phyloP scores from a whole-genome alignment of 2,329 filamentous ascomycete genomes.

The Boeremia lycopersici region DNA sequence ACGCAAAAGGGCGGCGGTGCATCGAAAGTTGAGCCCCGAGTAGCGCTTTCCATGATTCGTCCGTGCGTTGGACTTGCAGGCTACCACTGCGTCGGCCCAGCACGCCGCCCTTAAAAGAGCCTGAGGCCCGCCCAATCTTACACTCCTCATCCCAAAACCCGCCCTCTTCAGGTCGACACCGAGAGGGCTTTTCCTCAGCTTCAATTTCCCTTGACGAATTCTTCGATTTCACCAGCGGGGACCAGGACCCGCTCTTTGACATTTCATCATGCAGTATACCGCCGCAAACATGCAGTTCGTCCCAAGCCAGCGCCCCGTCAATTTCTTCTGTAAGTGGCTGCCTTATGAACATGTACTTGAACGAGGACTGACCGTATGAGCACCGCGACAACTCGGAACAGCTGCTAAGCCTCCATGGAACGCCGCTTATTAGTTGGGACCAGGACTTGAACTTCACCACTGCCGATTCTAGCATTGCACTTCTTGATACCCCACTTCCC shows the following conservation, averaged over 20 bases:
- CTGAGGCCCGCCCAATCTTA: constrained; percentile 26
- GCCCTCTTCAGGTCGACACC: constrained; percentile 41
- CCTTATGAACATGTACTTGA: neutral
- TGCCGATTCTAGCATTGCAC: constrained; percentile 26
- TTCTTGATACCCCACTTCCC: constrained; percentile 28
- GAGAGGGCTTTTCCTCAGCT: constrained; percentile 41
- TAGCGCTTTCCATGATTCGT: constrained; percentile 9
- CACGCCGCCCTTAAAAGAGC: constrained; percentile 20
- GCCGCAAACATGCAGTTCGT: constrained; percentile 27
- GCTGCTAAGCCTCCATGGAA: constrained; percentile 33
- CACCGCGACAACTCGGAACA: constrained; percentile 30
- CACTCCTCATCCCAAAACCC: constrained; percentile 30
- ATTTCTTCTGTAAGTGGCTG: constrained; percentile 29
- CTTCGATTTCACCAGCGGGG: constrained; percentile 46
- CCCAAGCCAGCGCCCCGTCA: constrained; percentile 23
- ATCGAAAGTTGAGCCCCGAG: constrained; percentile 25
- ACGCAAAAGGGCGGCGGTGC: constrained; percentile 25
- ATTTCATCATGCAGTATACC: constrained; percentile 41
- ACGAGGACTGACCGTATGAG: constrained; percentile 1
- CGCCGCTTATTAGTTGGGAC: constrained; percentile 37
- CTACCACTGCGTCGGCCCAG: neutral
- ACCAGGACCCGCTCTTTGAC: constrained; percentile 39
- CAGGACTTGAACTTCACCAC: constrained; percentile 33
- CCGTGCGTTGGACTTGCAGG: constrained; percentile 5
- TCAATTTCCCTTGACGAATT: constrained; percentile 47